These are phyloP conservation scores for Kwoniella shivajii DNA, from an alignment of 1,284 basidiomycete species.

Conservation along the genomic window DNA sequence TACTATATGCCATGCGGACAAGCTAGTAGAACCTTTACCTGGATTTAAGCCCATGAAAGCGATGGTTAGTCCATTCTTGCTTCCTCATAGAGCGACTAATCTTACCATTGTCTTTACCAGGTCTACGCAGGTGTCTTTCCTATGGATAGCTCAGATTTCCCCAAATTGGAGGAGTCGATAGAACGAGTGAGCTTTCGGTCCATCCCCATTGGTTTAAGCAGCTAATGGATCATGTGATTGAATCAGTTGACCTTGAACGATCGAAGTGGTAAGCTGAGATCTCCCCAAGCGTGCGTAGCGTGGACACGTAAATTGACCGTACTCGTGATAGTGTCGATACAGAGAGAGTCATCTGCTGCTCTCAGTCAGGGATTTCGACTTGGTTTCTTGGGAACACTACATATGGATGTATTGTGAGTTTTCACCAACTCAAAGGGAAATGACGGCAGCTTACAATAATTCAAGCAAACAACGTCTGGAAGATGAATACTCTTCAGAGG, in stretches of 20 bases:
- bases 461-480: conserved; percentile 77
- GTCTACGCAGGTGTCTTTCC: conserved; percentile 97
- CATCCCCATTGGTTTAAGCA: neutral
- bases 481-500: conserved; percentile 90
- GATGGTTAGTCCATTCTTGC: conserved; percentile 64
- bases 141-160: conserved; percentile 85
- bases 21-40: conserved; percentile 78
- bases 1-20: conserved; percentile 79
- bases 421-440: neutral
- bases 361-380: conserved; percentile 93
- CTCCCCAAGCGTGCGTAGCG: no score
- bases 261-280: conserved; percentile 45
- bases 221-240: conserved; percentile 11
- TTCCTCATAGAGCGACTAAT: neutral
- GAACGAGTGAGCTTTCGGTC: conserved; percentile 65
- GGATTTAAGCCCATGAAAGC: conserved; percentile 91
- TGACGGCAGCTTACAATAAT: neutral
- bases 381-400: conserved; percentile 92
- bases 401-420: conserved; percentile 79
- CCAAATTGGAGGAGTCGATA: conserved; percentile 94
- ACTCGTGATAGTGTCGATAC: conserved; percentile 73
- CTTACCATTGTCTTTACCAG: conserved; percentile 53
- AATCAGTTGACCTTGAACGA: conserved; percentile 45
- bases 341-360: conserved; percentile 88
- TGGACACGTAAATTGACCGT: no score